A percentile compares a stretch with the other conserved stretches of the same genome.
Evolutionary conservation across 2,329 filamentous ascomycete species (phyloP).

Genomic region (Botrytis elliptica): DNA sequence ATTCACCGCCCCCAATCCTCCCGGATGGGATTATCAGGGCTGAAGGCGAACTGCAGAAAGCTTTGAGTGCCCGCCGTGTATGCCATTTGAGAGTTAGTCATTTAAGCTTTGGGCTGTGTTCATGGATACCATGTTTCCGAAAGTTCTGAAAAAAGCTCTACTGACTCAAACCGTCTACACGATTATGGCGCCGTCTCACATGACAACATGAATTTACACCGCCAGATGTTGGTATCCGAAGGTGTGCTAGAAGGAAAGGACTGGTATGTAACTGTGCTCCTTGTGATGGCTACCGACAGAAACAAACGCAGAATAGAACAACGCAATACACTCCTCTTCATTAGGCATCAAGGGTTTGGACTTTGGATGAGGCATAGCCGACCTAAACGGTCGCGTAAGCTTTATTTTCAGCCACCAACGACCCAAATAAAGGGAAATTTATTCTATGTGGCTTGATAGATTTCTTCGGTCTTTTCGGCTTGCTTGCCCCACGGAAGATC

Average conservation of each 20-base stretch:
- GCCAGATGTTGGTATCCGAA: conserved; percentile 37
- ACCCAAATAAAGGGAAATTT: conserved; percentile 16
- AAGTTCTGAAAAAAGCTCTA: conserved; percentile 10
- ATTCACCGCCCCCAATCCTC: conserved; percentile 18
- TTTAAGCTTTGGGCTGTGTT: conserved; percentile 1
- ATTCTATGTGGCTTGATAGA: conserved; percentile 29
- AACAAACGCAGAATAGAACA: conserved; percentile 33
- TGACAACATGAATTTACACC: conserved; percentile 34
- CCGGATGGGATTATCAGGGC: conserved; percentile 12
- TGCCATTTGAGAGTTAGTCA: background rate
- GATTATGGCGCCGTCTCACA: conserved; percentile 29
- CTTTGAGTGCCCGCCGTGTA: conserved; percentile 18
- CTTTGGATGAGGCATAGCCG: conserved; percentile 15
- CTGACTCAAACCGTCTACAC: conserved; percentile 20
- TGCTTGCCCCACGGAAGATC: conserved; percentile 36
- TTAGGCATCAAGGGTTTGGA: conserved; percentile 32
- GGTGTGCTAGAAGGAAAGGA: conserved; percentile 22
- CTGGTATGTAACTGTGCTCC: conserved; percentile 15
- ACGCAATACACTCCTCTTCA: conserved; percentile 31
- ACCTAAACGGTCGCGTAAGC: conserved; percentile 23
- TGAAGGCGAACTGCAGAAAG: conserved; percentile 21
- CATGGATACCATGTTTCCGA: conserved; percentile 19
- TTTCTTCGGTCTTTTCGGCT: conserved; percentile 22
- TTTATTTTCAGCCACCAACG: conserved; percentile 19
- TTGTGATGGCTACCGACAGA: conserved; percentile 18